Conservation (phyloP, 148 eudicot species). For the Spergularia bocconei region DNA sequence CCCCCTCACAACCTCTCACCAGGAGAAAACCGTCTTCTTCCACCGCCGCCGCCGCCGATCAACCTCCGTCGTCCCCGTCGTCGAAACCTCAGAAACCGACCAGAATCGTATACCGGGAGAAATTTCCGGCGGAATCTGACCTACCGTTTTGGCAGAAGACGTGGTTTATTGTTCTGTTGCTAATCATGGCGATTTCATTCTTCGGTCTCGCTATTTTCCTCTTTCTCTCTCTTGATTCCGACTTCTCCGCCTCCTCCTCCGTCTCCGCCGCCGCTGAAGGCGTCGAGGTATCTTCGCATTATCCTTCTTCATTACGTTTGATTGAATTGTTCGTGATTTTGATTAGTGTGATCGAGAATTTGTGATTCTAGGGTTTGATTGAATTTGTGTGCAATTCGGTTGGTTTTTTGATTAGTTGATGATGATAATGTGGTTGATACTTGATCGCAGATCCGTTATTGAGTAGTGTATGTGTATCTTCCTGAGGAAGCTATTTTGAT, state of each 20-base stretch:
- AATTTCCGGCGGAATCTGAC: constrained; percentile 34
- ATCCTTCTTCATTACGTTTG: not conserved
- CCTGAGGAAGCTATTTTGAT: no score
- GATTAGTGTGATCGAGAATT: constrained; percentile 1
- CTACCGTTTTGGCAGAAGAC: constrained; percentile 72
- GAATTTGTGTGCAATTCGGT: no score
- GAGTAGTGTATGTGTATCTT: no score
- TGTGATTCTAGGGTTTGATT: constrained; percentile 7
- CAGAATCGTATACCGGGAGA: constrained; percentile 49
- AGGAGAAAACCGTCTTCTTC: constrained; percentile 47
- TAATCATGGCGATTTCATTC: constrained; percentile 66
- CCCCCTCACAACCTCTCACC: constrained; percentile 39
- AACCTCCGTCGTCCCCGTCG: constrained; percentile 24
- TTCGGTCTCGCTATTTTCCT: constrained; percentile 67
- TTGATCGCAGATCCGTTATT: no score
- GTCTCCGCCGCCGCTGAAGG: constrained; percentile 39
- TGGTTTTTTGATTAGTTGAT: not conserved
- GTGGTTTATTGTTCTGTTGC: constrained; percentile 61
- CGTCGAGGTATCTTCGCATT: constrained; percentile 24
- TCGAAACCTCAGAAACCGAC: constrained; percentile 36
- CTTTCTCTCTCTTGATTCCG: constrained; percentile 65
- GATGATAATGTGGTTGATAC: not conserved
- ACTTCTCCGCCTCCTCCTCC: constrained; percentile 27
- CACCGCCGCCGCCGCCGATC: constrained; percentile 26
- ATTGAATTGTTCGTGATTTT: not conserved